Base-by-base conservation (phyloP, 1,284 basidiomycete species). In the Phenoliferia sp. region DNA sequence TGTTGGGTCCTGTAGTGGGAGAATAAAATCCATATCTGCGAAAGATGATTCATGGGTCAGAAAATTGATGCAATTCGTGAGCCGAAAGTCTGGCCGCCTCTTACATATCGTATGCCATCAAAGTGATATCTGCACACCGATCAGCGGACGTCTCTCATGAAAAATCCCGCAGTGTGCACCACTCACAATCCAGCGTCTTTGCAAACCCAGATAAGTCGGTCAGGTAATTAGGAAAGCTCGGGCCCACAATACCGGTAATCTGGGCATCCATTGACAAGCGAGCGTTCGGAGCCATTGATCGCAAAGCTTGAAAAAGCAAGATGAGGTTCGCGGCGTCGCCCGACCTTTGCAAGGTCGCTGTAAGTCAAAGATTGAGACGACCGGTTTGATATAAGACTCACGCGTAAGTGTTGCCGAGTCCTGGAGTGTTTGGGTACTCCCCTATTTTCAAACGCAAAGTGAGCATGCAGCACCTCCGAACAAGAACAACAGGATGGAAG, bases 261-360 rank as follows among this genome's bases (percentile, higher is more conserved):
- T 50, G 58, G 1, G 59, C 63, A 2, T 54, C 62, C 36, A 71
- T 66, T n/a, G 63, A 62, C 2, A 71, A 55, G 1, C 69, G 61
- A 0, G 63, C 67, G 52, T 68, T 22, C 26, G 61, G 63, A 1
- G 61, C 69, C 5, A 67, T 22, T 36, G 12, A 44, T 22, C 69
- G 64, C 3, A 71, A 61, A 0, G 65, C 66, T 44, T 71, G 67
- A 32, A 71, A 62, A 35, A 71, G 65, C 29, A 66, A 61, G 22
- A 66, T 59, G 55, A 63, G 62, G 60, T 71, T 71, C 12, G 59
- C 35, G 2, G 67, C 34, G 54, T 71, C 69, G 34, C 57, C 48
- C 16, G 67, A 34, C 26, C 44, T 17, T 17, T 59, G 17, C 56
- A 58, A 26, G 9, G 6, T 31, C 12, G 28, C 6, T 10, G 29